Conservation (phyloP, 2,329 filamentous ascomycete species). For the Aureobasidium sp. region DNA sequence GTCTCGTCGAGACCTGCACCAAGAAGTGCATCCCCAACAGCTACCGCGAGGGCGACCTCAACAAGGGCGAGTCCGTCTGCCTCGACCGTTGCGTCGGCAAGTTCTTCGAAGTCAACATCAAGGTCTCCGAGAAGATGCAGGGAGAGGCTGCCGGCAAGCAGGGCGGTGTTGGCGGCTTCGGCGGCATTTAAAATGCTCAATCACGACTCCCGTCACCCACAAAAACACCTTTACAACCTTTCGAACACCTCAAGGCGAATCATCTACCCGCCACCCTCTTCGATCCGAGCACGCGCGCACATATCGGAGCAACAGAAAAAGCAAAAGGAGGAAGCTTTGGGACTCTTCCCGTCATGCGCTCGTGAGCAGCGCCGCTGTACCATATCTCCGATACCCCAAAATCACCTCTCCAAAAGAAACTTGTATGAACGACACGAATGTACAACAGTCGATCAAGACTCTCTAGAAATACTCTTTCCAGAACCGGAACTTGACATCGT, state of each 20-base stretch:
- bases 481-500: slow-evolving; percentile 87
- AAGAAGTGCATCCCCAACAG: slow-evolving; percentile 87
- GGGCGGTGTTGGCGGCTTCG: slow-evolving; percentile 40
- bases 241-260: neutral
- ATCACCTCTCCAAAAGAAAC: slow-evolving; percentile 3
- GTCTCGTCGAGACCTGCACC: slow-evolving; percentile 75
- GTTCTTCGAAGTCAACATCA: slow-evolving; percentile 98
- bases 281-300: neutral
- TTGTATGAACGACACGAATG: slow-evolving; percentile 4
- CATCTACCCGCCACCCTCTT: slow-evolving; percentile 3
- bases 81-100: slow-evolving; percentile 95
- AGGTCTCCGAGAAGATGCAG: slow-evolving; percentile 95
- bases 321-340: neutral
- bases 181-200: slow-evolving; percentile 16
- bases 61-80: slow-evolving; percentile 98
- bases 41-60: slow-evolving; percentile 93
- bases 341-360: neutral
- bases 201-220: neutral
- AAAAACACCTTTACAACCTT: neutral
- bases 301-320: neutral
- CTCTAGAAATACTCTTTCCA: slow-evolving; percentile 82
- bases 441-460: neutral
- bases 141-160: slow-evolving; percentile 65
- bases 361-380: neutral
- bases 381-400: slow-evolving; percentile 11